Evolutionary conservation across 2,329 filamentous ascomycete species (phyloP).

Genomic region (Alternaria ventricosa): DNA sequence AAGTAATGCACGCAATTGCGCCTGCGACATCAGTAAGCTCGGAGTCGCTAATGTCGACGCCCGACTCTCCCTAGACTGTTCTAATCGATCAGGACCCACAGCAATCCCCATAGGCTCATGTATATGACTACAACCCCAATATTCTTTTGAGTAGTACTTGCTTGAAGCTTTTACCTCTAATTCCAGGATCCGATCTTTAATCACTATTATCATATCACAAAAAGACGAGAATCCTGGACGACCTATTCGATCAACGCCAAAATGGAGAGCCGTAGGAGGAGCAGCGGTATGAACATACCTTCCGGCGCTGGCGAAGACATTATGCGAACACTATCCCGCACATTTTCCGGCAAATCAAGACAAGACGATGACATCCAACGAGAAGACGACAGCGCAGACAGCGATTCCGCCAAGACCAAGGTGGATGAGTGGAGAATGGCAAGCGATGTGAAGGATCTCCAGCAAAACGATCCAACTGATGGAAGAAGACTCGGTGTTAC

Average conservation of each 20-base stretch:
- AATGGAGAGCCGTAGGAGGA: slow-evolving; percentile 4
- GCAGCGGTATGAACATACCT: not conserved
- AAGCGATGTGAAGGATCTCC: slow-evolving; percentile 23
- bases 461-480: slow-evolving; percentile 22
- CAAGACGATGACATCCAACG: slow-evolving; percentile 13
- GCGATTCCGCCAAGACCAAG: slow-evolving; percentile 21
- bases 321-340: slow-evolving; percentile 22
- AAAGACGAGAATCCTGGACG: not conserved
- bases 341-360: slow-evolving; percentile 25
- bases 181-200: not conserved
- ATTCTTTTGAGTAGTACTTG: not conserved
- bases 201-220: not conserved
- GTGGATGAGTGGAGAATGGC: slow-evolving; percentile 33
- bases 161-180: not conserved
- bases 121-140: not conserved
- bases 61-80: not conserved
- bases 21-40: slow-evolving; percentile 1
- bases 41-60: not conserved
- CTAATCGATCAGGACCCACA: not conserved
- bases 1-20: not conserved
- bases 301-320: slow-evolving; percentile 20
- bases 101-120: not conserved
- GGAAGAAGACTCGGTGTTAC: slow-evolving; percentile 62
- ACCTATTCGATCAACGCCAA: not conserved
- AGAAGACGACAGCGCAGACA: slow-evolving; percentile 1